Evolutionary conservation across 495 filamentous ascomycete genomes (phyloP).

Genomic region (Friedmanniomyces simplex): DNA sequence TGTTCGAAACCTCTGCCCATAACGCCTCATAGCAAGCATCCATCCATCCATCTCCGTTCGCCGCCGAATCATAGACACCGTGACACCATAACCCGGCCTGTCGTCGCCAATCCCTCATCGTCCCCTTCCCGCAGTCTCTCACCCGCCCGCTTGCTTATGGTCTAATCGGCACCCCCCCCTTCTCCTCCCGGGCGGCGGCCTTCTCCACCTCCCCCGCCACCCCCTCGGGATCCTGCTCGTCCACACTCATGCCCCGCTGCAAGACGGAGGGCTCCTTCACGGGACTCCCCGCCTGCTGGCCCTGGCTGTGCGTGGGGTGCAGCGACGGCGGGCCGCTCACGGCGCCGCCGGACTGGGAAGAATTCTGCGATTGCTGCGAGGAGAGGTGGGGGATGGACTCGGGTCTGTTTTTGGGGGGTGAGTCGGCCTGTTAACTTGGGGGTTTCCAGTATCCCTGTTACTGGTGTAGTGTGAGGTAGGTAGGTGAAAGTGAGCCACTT

Average conservation of each 20-base stretch:
- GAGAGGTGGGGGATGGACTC: conserved; percentile 82
- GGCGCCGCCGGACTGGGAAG: conserved; percentile 6
- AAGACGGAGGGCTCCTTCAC: conserved; percentile 80
- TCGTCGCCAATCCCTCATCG: too few relatives aligned
- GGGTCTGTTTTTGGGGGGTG: conserved; percentile 45
- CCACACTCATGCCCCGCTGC: conserved; percentile 63
- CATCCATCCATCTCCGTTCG: too few relatives aligned
- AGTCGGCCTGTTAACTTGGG: too few relatives aligned
- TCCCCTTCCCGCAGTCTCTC: too few relatives aligned
- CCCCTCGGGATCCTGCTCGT: conserved; percentile 43
- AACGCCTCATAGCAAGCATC: not conserved
- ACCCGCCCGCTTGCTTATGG: conserved; percentile 1
- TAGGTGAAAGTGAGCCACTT: not conserved
- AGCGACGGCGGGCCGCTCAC: conserved; percentile 35
- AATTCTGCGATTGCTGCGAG: conserved; percentile 12
- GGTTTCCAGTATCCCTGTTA: too few relatives aligned
- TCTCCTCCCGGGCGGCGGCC: conserved; percentile 13
- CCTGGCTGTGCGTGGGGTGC: conserved; percentile 35
- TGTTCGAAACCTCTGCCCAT: too few relatives aligned
- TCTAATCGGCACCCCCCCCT: conserved; percentile 54
- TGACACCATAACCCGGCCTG: too few relatives aligned
- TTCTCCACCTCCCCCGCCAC: conserved; percentile 5
- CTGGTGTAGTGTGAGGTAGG: not conserved
- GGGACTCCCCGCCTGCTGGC: conserved; percentile 55
- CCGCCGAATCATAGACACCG: too few relatives aligned